phyloP scores from a whole-genome alignment of 495 filamentous ascomycete species.

The Podospora conica region DNA sequence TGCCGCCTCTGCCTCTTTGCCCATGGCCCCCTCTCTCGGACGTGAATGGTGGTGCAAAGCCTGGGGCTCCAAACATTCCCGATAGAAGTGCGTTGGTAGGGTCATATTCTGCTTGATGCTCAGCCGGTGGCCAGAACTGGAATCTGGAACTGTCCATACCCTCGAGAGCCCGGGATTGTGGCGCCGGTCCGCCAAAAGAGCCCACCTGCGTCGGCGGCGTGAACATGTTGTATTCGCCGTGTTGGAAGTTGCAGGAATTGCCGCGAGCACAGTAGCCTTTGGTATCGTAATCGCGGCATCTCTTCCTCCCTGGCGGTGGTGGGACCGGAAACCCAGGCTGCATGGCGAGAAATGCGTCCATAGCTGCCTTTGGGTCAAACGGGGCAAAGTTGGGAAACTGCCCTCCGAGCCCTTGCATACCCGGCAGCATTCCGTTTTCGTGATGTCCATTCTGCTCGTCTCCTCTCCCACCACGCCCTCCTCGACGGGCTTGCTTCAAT shows the following conservation, averaged over 20 bases:
- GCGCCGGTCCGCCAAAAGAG: constrained; percentile 1
- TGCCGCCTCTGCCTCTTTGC: constrained; percentile 16
- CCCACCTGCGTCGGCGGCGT: constrained; percentile 1
- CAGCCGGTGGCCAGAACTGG: constrained; percentile 5
- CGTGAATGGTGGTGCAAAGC: background rate
- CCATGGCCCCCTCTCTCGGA: background rate
- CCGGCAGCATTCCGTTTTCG: background rate
- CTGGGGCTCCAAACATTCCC: constrained; percentile 1
- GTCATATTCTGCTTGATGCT: constrained; percentile 64
- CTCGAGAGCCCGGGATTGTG: constrained; percentile 30
- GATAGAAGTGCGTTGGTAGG: constrained; percentile 54
- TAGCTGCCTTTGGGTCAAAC: constrained; percentile 57
- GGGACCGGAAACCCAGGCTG: constrained; percentile 49
- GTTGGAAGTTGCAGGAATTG: constrained; percentile 70
- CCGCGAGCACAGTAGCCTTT: constrained; percentile 80
- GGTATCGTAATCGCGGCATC: constrained; percentile 82
- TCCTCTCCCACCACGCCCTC: constrained; percentile 48
- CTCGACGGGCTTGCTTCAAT: constrained; percentile 70
- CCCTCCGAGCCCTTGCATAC: background rate
- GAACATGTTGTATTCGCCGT: constrained; percentile 43
- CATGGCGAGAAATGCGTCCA: constrained; percentile 52
- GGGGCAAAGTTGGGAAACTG: background rate
- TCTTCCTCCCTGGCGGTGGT: constrained; percentile 35
- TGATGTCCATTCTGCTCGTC: constrained; percentile 18
- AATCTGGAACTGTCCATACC: constrained; percentile 27